Conservation (phyloP, 1,284 basidiomycete genomes). For the Leccinum variabile region DNA sequence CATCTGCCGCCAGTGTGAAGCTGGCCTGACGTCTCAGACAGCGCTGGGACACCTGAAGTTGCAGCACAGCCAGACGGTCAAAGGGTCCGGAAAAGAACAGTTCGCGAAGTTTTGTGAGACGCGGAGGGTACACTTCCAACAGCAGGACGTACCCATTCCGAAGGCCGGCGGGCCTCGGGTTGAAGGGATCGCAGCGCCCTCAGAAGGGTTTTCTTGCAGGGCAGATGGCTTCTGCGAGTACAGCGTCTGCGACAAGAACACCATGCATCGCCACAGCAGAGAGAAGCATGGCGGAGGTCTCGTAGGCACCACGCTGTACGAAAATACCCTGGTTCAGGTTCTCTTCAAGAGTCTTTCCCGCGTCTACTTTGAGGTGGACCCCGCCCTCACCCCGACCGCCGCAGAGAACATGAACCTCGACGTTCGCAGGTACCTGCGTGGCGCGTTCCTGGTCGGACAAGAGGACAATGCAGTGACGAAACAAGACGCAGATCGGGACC, state of each 20-base stretch:
- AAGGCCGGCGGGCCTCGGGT: background rate
- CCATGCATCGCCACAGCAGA: background rate
- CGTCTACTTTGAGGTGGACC: background rate
- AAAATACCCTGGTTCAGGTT: no score
- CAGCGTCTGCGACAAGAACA: background rate
- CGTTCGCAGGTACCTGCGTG: background rate
- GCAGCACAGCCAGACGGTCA: background rate
- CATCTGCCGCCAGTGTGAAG: background rate
- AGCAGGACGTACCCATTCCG: background rate
- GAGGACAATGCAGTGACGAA: background rate
- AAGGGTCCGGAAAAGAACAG: no score
- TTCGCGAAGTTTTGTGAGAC: no score
- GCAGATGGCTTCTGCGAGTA: background rate
- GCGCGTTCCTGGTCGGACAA: background rate
- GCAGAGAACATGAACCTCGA: background rate
- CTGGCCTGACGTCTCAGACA: background rate
- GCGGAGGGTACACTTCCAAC: no score
- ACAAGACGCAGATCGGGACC: background rate
- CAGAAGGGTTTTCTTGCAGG: background rate
- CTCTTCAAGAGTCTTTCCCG: no score
- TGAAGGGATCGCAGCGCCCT: background rate
- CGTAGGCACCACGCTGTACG: background rate
- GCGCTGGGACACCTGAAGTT: background rate
- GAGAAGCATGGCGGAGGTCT: background rate
- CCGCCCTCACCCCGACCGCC: background rate